Percentiles rank a stretch among this genome's conserved stretches.
Evolutionary conservation across 768 basidiomycete genomes (phyloP).

Genomic region (Pleurotus citrinopileatus): DNA sequence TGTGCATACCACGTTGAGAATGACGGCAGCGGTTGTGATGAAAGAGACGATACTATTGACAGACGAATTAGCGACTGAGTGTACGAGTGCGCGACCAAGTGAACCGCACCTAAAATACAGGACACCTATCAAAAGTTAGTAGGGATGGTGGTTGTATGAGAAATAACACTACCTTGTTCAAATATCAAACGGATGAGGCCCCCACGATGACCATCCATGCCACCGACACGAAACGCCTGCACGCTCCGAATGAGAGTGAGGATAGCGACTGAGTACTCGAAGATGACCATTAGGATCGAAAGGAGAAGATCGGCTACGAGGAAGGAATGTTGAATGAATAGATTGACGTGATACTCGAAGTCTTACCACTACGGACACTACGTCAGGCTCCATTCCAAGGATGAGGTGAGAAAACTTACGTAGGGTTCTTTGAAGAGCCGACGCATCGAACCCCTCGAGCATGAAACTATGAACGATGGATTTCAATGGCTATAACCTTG

Average conservation of each 20-base stretch:
- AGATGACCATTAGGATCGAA: conserved; percentile 25
- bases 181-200: conserved; percentile 22
- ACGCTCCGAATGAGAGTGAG: conserved; percentile 22
- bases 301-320: conserved; percentile 21
- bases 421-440: conserved; percentile 17
- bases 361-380: not conserved
- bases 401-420: conserved; percentile 13
- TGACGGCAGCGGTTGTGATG: conserved; percentile 22
- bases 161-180: conserved; percentile 30
- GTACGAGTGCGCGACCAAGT: not conserved
- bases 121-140: conserved; percentile 15
- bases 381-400: not conserved
- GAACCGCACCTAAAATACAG: conserved; percentile 24
- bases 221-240: conserved; percentile 19
- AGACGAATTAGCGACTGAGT: not conserved
- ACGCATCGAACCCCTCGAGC: conserved; percentile 21
- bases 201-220: conserved; percentile 15
- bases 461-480: conserved; percentile 15
- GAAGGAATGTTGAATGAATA: not conserved
- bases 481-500: not conserved
- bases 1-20: conserved; percentile 23
- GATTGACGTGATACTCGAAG: not conserved
- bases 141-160: too few species aligned
- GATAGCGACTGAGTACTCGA: conserved; percentile 22
- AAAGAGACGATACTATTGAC: conserved; percentile 19